phyloP scores from a whole-genome alignment of 805 yeast genomes.

The Candida insectalens region DNA sequence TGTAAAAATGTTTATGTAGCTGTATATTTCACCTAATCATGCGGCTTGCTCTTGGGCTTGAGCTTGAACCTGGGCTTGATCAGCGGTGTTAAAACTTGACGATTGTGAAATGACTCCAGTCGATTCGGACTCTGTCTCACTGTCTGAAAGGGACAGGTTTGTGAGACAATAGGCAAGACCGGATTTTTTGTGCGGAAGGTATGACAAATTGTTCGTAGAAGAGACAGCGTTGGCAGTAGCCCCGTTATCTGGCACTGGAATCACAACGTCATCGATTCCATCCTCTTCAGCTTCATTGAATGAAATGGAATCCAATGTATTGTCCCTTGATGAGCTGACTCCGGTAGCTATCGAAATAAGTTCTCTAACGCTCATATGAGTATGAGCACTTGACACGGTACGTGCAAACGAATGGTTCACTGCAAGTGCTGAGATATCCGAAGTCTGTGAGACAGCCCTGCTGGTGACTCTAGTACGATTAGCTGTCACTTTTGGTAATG shows the following conservation, averaged over 20 bases:
- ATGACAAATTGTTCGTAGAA: neutral
- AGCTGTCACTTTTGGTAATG: too few species aligned
- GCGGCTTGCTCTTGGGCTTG: too few species aligned
- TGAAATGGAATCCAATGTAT: neutral
- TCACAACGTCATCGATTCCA: neutral
- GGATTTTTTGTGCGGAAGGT: constrained; percentile 4
- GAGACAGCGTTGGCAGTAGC: neutral
- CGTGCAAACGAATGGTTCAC: neutral
- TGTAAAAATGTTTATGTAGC: too few species aligned
- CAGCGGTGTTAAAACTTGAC: too few species aligned
- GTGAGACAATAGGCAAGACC: constrained; percentile 10
- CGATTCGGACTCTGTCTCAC: neutral
- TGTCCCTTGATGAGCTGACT: too few species aligned
- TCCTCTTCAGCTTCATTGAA: neutral
- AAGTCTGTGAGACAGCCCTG: neutral
- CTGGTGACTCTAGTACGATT: neutral
- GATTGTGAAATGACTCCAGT: neutral
- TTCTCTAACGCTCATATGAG: neutral
- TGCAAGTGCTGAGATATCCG: too few species aligned
- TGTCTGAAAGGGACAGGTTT: constrained; percentile 7
- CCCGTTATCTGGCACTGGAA: neutral
- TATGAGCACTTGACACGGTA: neutral
- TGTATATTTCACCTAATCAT: too few species aligned
- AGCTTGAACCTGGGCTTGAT: too few species aligned
- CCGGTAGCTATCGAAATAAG: neutral